Evolutionary conservation across 1,284 basidiomycete species (phyloP), one percentile per base, ranked within the genome.

Genomic region (Sutorius eximius): DNA sequence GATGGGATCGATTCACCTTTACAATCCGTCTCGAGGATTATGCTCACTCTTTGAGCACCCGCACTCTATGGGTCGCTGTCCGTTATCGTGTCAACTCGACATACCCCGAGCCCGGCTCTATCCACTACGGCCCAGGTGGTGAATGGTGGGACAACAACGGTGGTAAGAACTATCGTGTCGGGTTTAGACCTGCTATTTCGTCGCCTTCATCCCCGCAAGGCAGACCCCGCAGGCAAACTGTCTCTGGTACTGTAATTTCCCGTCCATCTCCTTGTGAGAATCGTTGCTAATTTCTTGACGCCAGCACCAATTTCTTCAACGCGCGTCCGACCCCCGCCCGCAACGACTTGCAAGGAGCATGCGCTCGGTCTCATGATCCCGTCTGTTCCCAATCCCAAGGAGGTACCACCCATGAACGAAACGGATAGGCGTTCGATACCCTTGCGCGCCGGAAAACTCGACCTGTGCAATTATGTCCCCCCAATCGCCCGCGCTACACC

Each of bases 141-240:
- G 74, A 86, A 77, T 79, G 82, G 78, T 97, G 95, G 95, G 95
- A 97, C 75, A 96, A 95, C 73, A 97, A 96, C 65, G 75, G 71
- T 15, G 87, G 86, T 1, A 66, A 71, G 62, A 95, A 97, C 72
- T 97, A 95, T 74, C 76, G 82, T 50, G 77, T 97, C 53, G 74
- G 68, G 12, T 90, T 90, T 70, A 70, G 74, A 49, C 66, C 71
- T 52, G 58, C 56, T 37, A 48, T 45, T 1, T 6, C 49, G 1
- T 1, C 45, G 5, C 13, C 47, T 5, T 8, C 40, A 13, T 9
- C 18, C 15, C 5, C 30, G 0, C 48, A 27, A 11, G 46, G 6
- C n/a, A 65, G 47, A 34, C 44, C 50, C 13, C 61, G 65, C 7
- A 29, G 59, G 15, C 67, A 67, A 18, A 56, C 66, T 1, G 1